Evolutionary conservation across 1,284 basidiomycete species (phyloP).

Genomic region (Phlebopus sp.): DNA sequence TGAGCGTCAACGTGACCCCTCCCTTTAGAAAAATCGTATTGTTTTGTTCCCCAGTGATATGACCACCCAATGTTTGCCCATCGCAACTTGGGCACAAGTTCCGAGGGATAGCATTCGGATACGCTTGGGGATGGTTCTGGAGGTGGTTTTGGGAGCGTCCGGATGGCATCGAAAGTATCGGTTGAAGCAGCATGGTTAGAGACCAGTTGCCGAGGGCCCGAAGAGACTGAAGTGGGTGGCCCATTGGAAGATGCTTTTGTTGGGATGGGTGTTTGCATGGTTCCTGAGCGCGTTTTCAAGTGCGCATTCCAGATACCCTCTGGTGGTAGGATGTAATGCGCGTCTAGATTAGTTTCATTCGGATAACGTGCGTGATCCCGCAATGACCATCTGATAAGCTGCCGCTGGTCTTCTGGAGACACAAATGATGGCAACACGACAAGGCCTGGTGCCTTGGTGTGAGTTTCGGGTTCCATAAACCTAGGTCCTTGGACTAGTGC

Average conservation of each 20-base stretch:
- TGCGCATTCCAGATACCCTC: slow-evolving; percentile 73
- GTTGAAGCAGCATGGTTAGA: slow-evolving; percentile 61
- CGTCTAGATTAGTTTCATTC: slow-evolving; percentile 85
- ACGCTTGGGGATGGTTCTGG: slow-evolving; percentile 56
- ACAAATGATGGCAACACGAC: slow-evolving; percentile 78
- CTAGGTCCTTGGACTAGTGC: slow-evolving; percentile 35
- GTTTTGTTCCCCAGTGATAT: slow-evolving; percentile 91
- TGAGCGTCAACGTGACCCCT: slow-evolving; percentile 59
- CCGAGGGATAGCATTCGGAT: slow-evolving; percentile 42
- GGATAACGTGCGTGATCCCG: slow-evolving; percentile 70
- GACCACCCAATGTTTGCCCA: slow-evolving; percentile 94
- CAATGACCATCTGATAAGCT: slow-evolving; percentile 69
- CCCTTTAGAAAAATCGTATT: slow-evolving; percentile 79
- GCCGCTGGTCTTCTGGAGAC: slow-evolving; percentile 55
- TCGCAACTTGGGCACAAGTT: slow-evolving; percentile 69
- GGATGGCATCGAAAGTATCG: slow-evolving; percentile 46
- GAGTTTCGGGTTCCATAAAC: not conserved
- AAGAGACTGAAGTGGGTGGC: slow-evolving; percentile 22
- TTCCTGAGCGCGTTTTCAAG: slow-evolving; percentile 33
- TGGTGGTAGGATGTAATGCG: slow-evolving; percentile 74
- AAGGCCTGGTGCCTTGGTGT: slow-evolving; percentile 52
- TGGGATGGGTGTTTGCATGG: slow-evolving; percentile 30
- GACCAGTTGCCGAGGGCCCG: slow-evolving; percentile 64
- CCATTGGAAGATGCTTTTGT: slow-evolving; percentile 34
- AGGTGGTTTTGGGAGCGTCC: slow-evolving; percentile 52